phyloP scores from a whole-genome alignment of 306 rosid genomes.

The Gillenia trifoliata region DNA sequence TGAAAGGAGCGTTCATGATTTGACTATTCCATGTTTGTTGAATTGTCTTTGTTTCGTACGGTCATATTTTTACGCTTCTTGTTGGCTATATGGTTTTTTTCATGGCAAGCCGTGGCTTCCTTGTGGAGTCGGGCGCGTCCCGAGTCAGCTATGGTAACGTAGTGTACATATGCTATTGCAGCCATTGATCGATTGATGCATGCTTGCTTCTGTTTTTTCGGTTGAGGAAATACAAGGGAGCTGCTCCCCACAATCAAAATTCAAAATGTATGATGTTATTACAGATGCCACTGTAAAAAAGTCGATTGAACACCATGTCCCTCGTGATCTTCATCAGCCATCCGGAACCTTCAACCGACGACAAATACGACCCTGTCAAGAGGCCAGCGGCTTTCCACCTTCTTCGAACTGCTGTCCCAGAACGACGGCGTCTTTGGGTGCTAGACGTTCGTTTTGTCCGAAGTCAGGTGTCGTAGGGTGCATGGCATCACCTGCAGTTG shows the following conservation, averaged over 20 bases:
- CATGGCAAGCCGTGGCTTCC: no score
- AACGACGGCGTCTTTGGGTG: conserved; percentile 22
- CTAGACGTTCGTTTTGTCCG: conserved; percentile 6
- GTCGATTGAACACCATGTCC: not conserved
- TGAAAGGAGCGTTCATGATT: no score
- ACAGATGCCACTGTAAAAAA: not conserved
- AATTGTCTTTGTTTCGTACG: no score
- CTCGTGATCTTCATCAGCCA: conserved; percentile 11
- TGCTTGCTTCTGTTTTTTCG: not conserved
- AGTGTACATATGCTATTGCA: no score
- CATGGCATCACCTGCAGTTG: conserved; percentile 27
- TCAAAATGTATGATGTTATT: not conserved
- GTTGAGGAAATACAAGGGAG: not conserved
- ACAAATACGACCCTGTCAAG: not conserved
- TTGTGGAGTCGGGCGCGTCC: no score
- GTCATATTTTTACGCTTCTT: no score
- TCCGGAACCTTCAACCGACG: conserved; percentile 1
- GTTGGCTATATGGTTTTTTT: no score
- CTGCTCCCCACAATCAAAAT: not conserved
- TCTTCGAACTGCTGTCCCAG: conserved; percentile 2
- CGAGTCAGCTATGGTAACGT: no score
- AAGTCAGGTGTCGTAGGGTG: conserved; percentile 29
- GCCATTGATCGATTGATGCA: not conserved
- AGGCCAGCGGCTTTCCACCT: not conserved
- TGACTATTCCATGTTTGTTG: no score